A percentile compares a stretch with the other conserved stretches of the same genome.
phyloP scores from a whole-genome alignment of 2,329 filamentous ascomycete genomes.

The Colletotrichum magnum region DNA sequence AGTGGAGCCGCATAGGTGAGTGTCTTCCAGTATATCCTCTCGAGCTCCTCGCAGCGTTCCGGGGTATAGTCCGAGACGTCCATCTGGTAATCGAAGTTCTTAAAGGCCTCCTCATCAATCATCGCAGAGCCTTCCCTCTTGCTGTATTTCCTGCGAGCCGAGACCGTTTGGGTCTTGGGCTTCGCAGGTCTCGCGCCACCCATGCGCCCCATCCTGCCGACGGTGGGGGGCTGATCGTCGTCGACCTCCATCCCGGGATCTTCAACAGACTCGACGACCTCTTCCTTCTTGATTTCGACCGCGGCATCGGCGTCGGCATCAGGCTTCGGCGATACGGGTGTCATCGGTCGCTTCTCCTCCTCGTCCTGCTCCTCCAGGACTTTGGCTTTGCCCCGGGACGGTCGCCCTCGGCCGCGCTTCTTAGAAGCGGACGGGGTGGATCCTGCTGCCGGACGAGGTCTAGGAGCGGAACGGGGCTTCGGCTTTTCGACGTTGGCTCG shows the following conservation, averaged over 20 bases:
- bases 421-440: conserved; percentile 51
- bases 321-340: conserved; percentile 48
- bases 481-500: conserved; percentile 73
- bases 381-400: conserved; percentile 54
- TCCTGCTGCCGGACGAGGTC: conserved; percentile 44
- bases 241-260: conserved; percentile 56
- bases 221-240: conserved; percentile 55
- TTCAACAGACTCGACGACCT: conserved; percentile 65
- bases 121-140: conserved; percentile 82
- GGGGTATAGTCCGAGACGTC: conserved; percentile 89
- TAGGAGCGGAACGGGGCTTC: conserved; percentile 57
- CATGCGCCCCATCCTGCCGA: conserved; percentile 60
- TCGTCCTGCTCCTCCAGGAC: conserved; percentile 53
- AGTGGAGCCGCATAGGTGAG: conserved; percentile 94
- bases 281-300: conserved; percentile 47
- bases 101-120: conserved; percentile 91
- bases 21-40: conserved; percentile 97
- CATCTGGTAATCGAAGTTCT: conserved; percentile 91
- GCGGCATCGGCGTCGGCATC: conserved; percentile 53
- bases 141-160: conserved; percentile 89
- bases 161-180: conserved; percentile 80
- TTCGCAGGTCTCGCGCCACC: conserved; percentile 66
- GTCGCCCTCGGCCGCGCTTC: conserved; percentile 58
- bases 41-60: conserved; percentile 93
- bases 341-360: conserved; percentile 37